phyloP scores from a whole-genome alignment of 345 rosid genomes.

The Aquilaria sinensis region DNA sequence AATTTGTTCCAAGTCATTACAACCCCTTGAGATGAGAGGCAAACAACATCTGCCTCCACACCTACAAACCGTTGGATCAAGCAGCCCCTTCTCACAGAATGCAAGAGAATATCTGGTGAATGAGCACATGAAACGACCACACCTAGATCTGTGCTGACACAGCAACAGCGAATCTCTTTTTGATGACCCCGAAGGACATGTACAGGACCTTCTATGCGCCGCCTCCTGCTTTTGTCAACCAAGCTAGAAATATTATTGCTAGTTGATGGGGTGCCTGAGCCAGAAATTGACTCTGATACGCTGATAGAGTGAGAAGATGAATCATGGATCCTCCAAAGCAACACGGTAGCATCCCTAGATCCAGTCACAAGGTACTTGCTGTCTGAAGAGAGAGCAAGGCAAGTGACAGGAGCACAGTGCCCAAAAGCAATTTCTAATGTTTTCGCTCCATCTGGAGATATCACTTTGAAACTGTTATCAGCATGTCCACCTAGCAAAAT shows the following conservation, averaged over 20 bases:
- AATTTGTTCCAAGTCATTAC: conserved; percentile 70
- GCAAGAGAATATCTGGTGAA: conserved; percentile 71
- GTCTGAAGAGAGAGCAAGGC: conserved; percentile 87
- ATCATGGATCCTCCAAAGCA: conserved; percentile 89
- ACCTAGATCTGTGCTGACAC: conserved; percentile 87
- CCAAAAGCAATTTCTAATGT: conserved; percentile 80
- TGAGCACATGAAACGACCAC: conserved; percentile 69
- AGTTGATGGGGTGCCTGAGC: conserved; percentile 35
- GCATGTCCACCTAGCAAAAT: conserved; percentile 77
- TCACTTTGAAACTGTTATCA: conserved; percentile 81
- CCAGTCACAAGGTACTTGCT: conserved; percentile 87
- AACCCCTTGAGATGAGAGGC: conserved; percentile 80
- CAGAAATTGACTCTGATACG: conserved; percentile 44
- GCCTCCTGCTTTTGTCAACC: conserved; percentile 58
- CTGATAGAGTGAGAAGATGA: conserved; percentile 23
- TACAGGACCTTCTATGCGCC: conserved; percentile 80
- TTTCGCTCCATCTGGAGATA: conserved; percentile 89
- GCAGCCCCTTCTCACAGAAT: conserved; percentile 82
- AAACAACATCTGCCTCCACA: conserved; percentile 70
- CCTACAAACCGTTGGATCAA: conserved; percentile 75
- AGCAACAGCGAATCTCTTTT: conserved; percentile 64
- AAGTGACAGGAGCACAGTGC: conserved; percentile 97
- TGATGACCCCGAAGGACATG: conserved; percentile 92
- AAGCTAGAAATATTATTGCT: conserved; percentile 37
- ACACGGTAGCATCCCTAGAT: conserved; percentile 72